A percentile compares a stretch with the other conserved stretches of the same genome.
These are phyloP conservation scores for Scheffersomyces insectosa DNA, from an alignment of 1,139 yeast species.

Conservation along the genomic window DNA sequence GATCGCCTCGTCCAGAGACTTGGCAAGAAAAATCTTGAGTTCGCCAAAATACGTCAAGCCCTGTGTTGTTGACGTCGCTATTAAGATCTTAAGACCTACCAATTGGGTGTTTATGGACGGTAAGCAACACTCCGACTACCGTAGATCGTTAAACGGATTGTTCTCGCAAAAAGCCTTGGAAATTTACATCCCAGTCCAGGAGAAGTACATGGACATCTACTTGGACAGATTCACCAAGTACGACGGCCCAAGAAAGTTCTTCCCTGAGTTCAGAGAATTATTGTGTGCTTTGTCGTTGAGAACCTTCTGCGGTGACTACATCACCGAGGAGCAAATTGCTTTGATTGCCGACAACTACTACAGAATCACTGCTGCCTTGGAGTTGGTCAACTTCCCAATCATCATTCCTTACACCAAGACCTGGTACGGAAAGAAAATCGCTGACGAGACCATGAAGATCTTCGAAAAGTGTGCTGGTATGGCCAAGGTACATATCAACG, in stretches of 20 bases:
- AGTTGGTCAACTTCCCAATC: slow-evolving; percentile 95
- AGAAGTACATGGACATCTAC: slow-evolving; percentile 78
- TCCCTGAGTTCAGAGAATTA: slow-evolving; percentile 93
- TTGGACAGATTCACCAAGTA: slow-evolving; percentile 62
- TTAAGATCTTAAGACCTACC: slow-evolving; percentile 86
- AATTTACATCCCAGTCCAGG: slow-evolving; percentile 81
- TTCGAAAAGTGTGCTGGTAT: slow-evolving; percentile 84
- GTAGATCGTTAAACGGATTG: slow-evolving; percentile 85
- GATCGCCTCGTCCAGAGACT: slow-evolving; percentile 86
- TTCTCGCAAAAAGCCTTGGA: slow-evolving; percentile 84
- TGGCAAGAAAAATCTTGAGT: slow-evolving; percentile 84
- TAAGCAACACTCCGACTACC: slow-evolving; percentile 89
- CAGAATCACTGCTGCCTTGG: slow-evolving; percentile 90
- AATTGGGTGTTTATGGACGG: slow-evolving; percentile 99
- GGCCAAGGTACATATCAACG: slow-evolving; percentile 75
- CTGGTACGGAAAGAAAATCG: slow-evolving; percentile 94
- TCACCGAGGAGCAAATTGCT: slow-evolving; percentile 85
- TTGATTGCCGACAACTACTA: slow-evolving; percentile 89
- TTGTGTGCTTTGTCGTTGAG: slow-evolving; percentile 91
- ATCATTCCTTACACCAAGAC: slow-evolving; percentile 94
- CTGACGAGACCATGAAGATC: slow-evolving; percentile 90
- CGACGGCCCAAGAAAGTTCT: slow-evolving; percentile 69
- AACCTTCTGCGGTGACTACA: slow-evolving; percentile 94
- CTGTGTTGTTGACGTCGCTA: slow-evolving; percentile 96
- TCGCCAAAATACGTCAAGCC: slow-evolving; percentile 91